Base-by-base conservation (phyloP, 352 stramenopile species). In the Blastocystis hominis region DNA sequence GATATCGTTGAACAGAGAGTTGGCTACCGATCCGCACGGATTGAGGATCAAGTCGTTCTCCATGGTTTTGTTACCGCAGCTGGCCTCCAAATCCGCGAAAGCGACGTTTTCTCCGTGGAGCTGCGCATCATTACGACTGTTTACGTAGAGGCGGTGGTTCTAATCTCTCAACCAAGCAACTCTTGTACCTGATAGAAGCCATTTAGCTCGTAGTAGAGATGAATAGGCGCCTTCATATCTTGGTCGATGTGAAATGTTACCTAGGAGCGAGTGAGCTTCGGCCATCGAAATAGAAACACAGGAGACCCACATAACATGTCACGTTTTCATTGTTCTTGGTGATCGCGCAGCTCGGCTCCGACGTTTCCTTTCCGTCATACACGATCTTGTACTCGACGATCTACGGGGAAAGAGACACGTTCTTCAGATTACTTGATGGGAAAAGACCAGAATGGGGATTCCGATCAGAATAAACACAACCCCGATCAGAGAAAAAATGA, bases 141-240 rank as follows among this genome's bases (percentile, higher is more conserved):
- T 91, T 77, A 96, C 93, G 88, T 96, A 96, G 34, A 93, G 92
- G 40, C 93, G 92, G 88, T 96, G 93, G 89, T 96, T 96, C 91
- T 87, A 76, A 7, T 24, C 2, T 4, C 75, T 24, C 77, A 7
- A 7, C 24, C 9, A n/a, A 77, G 9, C 4, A 36, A 13, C n/a
- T 10, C 0, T 20, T 7, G 0, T 6, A 59, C 77, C 55, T 96
- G 93, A 90, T 96, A 96, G 88, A 96, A 96, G 89, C 95, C 95
- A 89, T 95, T 92, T 68, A 96, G 91, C 89, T 96, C 92, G 89
- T 96, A 96, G 89, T 95, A 96, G 20, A 96, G 87, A 88, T 93
- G 95, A 61, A 95, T 90, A 15, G 93, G 93, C 76, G 92, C 92
- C 75, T 93, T 93, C 93, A 96, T 96, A 69, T 95, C 91, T 88